Conservation (phyloP, 2,329 filamentous ascomycete genomes). For the Nectriaceae sp. region DNA sequence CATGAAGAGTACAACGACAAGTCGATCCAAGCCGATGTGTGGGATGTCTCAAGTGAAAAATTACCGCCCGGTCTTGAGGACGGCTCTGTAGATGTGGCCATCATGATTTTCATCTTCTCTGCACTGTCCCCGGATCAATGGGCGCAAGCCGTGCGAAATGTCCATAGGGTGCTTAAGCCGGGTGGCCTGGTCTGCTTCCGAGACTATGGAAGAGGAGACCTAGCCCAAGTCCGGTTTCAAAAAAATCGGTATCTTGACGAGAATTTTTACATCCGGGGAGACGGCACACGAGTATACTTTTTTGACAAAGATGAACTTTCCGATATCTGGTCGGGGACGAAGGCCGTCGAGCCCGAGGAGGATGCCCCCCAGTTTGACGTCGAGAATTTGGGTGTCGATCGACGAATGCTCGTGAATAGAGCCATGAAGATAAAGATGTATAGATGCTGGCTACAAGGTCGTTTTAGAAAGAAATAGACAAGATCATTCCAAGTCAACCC, state of each 20-base stretch:
- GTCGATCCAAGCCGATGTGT: constrained; percentile 85
- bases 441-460: constrained; percentile 90
- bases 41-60: constrained; percentile 77
- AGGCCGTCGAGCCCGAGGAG: constrained; percentile 24
- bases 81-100: constrained; percentile 83
- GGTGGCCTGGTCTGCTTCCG: constrained; percentile 94
- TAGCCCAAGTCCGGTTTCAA: constrained; percentile 96
- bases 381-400: constrained; percentile 79
- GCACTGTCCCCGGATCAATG: constrained; percentile 85
- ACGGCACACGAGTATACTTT: constrained; percentile 96
- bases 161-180: constrained; percentile 81
- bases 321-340: constrained; percentile 70
- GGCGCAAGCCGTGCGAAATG: constrained; percentile 78
- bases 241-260: constrained; percentile 92
- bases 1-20: constrained; percentile 74
- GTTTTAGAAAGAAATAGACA: constrained; percentile 69
- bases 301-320: constrained; percentile 85
- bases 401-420: constrained; percentile 88
- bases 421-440: constrained; percentile 96
- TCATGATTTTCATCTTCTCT: constrained; percentile 98
- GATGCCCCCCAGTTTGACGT: constrained; percentile 62
- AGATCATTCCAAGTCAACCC: constrained; percentile 11
- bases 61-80: constrained; percentile 77
- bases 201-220: constrained; percentile 92
- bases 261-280: constrained; percentile 95